Base-by-base conservation (phyloP, 495 filamentous ascomycete species). In the Terfezia boudieri region DNA sequence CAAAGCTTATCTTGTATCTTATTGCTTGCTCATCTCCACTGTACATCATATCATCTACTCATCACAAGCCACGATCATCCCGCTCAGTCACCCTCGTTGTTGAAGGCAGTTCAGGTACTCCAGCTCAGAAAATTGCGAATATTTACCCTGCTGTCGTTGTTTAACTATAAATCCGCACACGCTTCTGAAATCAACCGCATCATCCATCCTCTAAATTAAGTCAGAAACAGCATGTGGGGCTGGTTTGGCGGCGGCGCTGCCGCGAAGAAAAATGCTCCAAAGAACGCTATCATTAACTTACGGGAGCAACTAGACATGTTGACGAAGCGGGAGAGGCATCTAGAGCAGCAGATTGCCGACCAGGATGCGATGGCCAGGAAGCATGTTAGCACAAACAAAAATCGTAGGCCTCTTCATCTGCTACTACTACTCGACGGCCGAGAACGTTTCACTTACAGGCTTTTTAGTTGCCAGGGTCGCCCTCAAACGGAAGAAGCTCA, bases 241-340 rank as follows among this genome's bases (percentile, higher is more conserved):
- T 88, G 83, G 85, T 86, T 90, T 64, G 82, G 84, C 66, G 76
- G 78, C 55, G 76, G 77, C 62, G 79, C 78, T 55, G 78, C 83
- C 70, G 87, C 83, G 76, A 79, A 80, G 68, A 92, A 89, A 71
- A 86, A 95, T 68, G 82, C 80, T 58, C 84, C 90, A 46, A 99
- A 99, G 76, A 86, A 94, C 73, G 90, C 92, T 56, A 99, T 99
- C 59, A 75, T 99, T 48, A 74, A 75, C 58, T 72, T 99, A 60
- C 81, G 90, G 55, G 73, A 79, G 61, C 88, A 94, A 74, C 74
- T 96, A 26, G 87, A 94, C 58, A 94, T 95, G 89, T 75, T 99
- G 59, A 85, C 92, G 70, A 99, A 99, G 76, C 75, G 92, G 49
- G 87, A 99, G 71, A 81, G 76, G 65, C 86, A 96, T 65, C 71